Base-by-base conservation (phyloP, 2,329 filamentous ascomycete genomes). In the Phyllosticta citriasiana region DNA sequence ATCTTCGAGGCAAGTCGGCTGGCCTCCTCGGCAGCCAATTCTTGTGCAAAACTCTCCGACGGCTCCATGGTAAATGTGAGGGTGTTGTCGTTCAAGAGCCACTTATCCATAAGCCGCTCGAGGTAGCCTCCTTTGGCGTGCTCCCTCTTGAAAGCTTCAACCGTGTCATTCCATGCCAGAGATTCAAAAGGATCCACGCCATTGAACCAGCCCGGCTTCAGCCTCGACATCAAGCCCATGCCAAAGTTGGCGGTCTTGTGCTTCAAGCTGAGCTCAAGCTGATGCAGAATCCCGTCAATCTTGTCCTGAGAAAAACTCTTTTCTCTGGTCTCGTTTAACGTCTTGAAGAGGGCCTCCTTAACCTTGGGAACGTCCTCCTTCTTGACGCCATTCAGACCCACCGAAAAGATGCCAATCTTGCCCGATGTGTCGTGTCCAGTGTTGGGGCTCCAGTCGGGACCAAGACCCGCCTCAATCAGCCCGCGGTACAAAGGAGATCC, bases 241-340 rank as follows among this genome's bases (percentile, higher is more conserved):
- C 94, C 94, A 70, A 99, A 99, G 69, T 88, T 91, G 60, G 94
- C 90, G 0, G 91, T 97, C 79, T 97, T 97, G 77, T 99, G 91
- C 76, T 97, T 97, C 56, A 97, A 77, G 0, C 87, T 83, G n/a
- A 99, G 81, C 72, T 99, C 94, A 3, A 97, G 77, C 73, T 97
- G 93, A 73, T 99, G 94, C 59, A 99, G 81, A 65, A 95, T 88
- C 2, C 94, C 94, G 65, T 96, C 90, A 63, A 99, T 90, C 74
- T 99, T 99, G 67, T 87, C 85, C 68, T 87, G 82, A 63, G 94
- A 91, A 67, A 99, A 96, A 0, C 94, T 93, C 63, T 87, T 88
- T 26, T 85, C 77, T 19, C 85, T 82, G 6, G 84, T 84, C 54
- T 90, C 85, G 26, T 80, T 79, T 60, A 97, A 79, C 3, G 93